Conservation (phyloP, 2,329 filamentous ascomycete genomes). For the Penicillium sp. region DNA sequence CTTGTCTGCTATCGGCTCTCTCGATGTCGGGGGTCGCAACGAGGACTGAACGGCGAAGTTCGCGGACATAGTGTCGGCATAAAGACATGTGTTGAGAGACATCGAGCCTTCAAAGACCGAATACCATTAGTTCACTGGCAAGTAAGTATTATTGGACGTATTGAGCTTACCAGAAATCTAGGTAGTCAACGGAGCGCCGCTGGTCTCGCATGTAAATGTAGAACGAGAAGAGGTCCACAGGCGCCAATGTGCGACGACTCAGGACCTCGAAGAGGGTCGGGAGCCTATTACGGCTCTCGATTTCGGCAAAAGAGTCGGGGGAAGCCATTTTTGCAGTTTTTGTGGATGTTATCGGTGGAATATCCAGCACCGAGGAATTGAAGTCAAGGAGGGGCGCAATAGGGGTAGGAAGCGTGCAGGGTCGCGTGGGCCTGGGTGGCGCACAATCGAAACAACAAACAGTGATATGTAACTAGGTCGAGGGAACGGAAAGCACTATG, state of each 20-base stretch:
- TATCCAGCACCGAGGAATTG: slow-evolving; percentile 15
- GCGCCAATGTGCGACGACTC: slow-evolving; percentile 86
- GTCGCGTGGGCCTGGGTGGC: slow-evolving; percentile 8
- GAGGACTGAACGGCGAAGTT: slow-evolving; percentile 86
- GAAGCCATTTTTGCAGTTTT: slow-evolving; percentile 26
- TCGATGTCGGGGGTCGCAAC: slow-evolving; percentile 89
- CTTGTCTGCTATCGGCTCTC: slow-evolving; percentile 73
- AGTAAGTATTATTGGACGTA: background rate
- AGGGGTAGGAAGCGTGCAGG: slow-evolving; percentile 16
- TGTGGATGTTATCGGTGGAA: slow-evolving; percentile 5
- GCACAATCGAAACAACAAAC: background rate
- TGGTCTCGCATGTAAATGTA: slow-evolving; percentile 99
- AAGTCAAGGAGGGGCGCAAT: slow-evolving; percentile 17
- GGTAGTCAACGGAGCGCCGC: slow-evolving; percentile 93
- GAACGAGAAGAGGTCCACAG: slow-evolving; percentile 96
- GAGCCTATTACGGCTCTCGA: slow-evolving; percentile 67
- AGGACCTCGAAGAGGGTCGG: slow-evolving; percentile 95
- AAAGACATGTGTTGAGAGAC: slow-evolving; percentile 98
- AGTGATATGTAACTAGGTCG: background rate
- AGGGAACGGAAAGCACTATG: slow-evolving; percentile 7
- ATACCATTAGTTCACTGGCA: background rate
- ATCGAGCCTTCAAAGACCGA: slow-evolving; percentile 69
- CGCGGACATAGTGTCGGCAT: slow-evolving; percentile 90
- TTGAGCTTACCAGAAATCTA: slow-evolving; percentile 83
- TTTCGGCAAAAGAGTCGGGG: slow-evolving; percentile 30